Base-by-base conservation (phyloP, 805 yeast species). In the Barnettozyma californica region DNA sequence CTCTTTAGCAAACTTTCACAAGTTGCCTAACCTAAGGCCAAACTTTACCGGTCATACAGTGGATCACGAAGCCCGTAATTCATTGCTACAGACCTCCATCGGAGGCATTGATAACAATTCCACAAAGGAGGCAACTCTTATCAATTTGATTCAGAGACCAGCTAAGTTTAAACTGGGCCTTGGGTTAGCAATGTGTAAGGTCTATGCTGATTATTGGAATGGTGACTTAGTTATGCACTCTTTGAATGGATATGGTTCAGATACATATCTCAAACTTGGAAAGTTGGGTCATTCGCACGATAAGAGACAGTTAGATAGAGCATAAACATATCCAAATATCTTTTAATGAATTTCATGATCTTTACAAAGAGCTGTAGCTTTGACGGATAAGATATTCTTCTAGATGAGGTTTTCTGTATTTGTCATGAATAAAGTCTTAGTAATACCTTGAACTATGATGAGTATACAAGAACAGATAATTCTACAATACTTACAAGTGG, bases 191-290 rank as follows among this genome's bases (percentile, higher is more conserved):
- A 82, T 92, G 85, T 86, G 96, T 59, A 83, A 87, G 56, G 88
- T 91, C 0, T 92, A 92, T 62, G 88, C 96, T 0, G 97, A 92
- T 58, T 92, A 92, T 66, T 92, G 98, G 98, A 94, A 91, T 57
- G 98, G 98, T 7, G 87, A 84, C 45, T 66, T 92, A 44, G 83
- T 82, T 50, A 78, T 92, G 75, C 83, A 83, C 56, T 84, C 95
- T 0, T 69, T 92, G 45, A 92, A 89, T 51, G 97, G 97, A 2
- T 88, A 84, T 57, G 99, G 99, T 2, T 81, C 94, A 34, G 99
- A 92, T 61, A 90, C 92, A 0, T 83, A 84, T 51, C 68, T 94
- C 60, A 81, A 84, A 29, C 69, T 92, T 50, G 84, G 90, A 27
- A 87, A 88, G 63, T 74, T 89, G 48, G 96, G 96, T 45, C 76